Evolutionary conservation across 192 early-diverging fungal species (phyloP).

Genomic region (Phycomyces nitens): DNA sequence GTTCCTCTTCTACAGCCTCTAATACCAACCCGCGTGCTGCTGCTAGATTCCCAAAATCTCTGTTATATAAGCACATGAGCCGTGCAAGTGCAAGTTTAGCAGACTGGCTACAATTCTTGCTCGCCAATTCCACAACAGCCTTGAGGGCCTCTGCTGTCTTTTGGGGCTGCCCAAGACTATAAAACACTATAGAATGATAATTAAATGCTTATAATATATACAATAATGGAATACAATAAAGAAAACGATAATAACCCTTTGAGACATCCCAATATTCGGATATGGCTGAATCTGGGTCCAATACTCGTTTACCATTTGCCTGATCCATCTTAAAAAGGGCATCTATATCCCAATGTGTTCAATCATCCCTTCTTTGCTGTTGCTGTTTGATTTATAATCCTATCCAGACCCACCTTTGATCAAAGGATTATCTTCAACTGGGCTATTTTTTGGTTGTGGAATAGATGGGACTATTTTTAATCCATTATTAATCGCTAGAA

Average conservation of each 20-base stretch:
- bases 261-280: constrained; percentile 1
- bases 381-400: too few relatives aligned
- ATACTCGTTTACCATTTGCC: not conserved
- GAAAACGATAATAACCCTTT: not conserved
- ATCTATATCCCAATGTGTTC: constrained; percentile 2
- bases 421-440: constrained; percentile 1
- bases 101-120: constrained; percentile 34
- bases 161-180: constrained; percentile 25
- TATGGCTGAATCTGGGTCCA: not conserved
- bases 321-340: constrained; percentile 7
- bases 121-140: constrained; percentile 31
- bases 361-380: not conserved
- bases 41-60: not conserved
- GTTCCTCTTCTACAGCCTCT: constrained; percentile 36
- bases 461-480: not conserved
- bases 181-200: constrained; percentile 27
- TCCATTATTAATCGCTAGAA: not conserved
- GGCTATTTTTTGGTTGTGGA: not conserved
- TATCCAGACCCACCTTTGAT: constrained; percentile 16
- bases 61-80: constrained; percentile 27
- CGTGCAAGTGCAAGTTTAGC: constrained; percentile 40
- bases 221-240: not conserved
- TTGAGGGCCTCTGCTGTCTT: constrained; percentile 28
- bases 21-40: constrained; percentile 22
- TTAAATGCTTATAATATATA: not conserved